Percentiles rank a stretch among this genome's conserved stretches.
These are phyloP conservation scores for Pyracantha coccinea DNA, from an alignment of 331 rosid genomes.

Conservation along the genomic window DNA sequence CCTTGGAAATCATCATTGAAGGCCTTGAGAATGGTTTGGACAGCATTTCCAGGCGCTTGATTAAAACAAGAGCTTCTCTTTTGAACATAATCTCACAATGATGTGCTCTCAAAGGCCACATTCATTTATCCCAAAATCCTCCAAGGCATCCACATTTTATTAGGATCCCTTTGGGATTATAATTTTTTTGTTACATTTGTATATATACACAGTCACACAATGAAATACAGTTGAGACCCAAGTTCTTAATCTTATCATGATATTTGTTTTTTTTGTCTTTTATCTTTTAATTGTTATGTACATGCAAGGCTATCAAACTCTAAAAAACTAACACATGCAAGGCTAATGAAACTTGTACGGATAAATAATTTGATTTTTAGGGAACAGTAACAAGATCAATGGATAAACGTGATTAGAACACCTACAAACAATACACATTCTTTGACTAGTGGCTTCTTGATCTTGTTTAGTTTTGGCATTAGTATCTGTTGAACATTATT, in stretches of 20 bases:
- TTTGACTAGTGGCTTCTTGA: too few relatives aligned
- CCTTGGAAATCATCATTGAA: slow-evolving; percentile 45
- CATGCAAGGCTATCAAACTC: not conserved
- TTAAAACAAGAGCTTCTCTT: slow-evolving; percentile 47
- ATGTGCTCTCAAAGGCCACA: not conserved
- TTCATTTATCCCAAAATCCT: not conserved
- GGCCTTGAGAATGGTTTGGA: slow-evolving; percentile 48
- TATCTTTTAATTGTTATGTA: not conserved
- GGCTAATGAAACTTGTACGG: not conserved
- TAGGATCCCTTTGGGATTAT: slow-evolving; percentile 26
- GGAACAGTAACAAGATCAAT: not conserved
- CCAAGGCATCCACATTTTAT: slow-evolving; percentile 29
- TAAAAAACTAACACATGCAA: not conserved
- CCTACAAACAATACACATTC: too few relatives aligned
- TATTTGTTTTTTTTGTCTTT: not conserved
- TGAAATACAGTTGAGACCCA: not conserved
- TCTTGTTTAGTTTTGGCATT: too few relatives aligned
- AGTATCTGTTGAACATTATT: too few relatives aligned
- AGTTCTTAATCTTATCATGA: not conserved
- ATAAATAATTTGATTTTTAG: not conserved
- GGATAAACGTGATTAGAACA: not conserved
- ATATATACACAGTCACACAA: not conserved
- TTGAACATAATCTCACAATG: slow-evolving; percentile 54
- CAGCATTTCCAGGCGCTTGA: slow-evolving; percentile 43
- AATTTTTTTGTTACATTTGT: not conserved